Evolutionary conservation across 805 yeast genomes (phyloP).

Genomic region (Kuraishia hungarica): DNA sequence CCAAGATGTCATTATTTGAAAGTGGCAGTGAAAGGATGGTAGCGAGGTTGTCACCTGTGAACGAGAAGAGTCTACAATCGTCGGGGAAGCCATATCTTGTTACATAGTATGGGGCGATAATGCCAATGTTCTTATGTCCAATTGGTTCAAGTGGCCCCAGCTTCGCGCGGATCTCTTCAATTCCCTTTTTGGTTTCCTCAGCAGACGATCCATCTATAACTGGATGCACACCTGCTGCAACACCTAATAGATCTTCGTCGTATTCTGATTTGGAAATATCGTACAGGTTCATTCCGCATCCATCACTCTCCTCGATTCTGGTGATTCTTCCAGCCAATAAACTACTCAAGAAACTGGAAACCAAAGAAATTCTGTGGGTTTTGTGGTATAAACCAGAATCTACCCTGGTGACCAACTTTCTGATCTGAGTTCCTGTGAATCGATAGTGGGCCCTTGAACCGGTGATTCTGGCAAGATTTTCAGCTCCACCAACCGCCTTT

Average conservation of each 20-base stretch:
- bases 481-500: constrained; percentile 48
- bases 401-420: constrained; percentile 52
- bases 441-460: constrained; percentile 87
- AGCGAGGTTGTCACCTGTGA: constrained; percentile 90
- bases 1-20: constrained; percentile 62
- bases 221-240: constrained; percentile 44
- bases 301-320: constrained; percentile 74
- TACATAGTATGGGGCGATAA: constrained; percentile 51
- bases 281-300: constrained; percentile 89
- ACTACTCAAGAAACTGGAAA: constrained; percentile 71
- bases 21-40: constrained; percentile 80
- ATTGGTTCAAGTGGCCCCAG: constrained; percentile 46
- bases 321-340: constrained; percentile 58
- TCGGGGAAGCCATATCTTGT: constrained; percentile 53
- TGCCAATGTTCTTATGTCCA: constrained; percentile 39
- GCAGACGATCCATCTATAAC: constrained; percentile 27
- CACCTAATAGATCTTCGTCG: constrained; percentile 45
- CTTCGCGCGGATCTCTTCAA: constrained; percentile 35
- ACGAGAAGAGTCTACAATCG: constrained; percentile 57
- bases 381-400: constrained; percentile 42
- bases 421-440: constrained; percentile 88
- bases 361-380: constrained; percentile 60
- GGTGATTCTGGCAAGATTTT: constrained; percentile 52
- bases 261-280: constrained; percentile 53
- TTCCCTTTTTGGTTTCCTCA: constrained; percentile 19